Evolutionary conservation across 768 basidiomycete genomes (phyloP).

Genomic region (Agaricus sinodeliciosus): DNA sequence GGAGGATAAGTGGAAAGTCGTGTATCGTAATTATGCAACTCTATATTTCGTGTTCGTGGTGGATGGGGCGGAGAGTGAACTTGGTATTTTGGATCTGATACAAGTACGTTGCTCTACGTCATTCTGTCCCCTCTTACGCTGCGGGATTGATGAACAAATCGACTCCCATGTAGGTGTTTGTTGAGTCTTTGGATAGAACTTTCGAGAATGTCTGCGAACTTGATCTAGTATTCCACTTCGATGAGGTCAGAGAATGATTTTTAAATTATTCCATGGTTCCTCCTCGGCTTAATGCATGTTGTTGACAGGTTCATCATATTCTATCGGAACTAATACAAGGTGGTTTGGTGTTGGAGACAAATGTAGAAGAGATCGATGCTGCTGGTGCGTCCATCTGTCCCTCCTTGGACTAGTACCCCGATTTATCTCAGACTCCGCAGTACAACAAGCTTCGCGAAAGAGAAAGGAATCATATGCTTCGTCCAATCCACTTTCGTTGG

Average conservation of each 20-base stretch:
- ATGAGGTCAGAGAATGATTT: constrained; percentile 54
- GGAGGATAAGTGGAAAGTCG: constrained; percentile 73
- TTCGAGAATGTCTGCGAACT: constrained; percentile 99
- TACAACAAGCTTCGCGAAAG: constrained; percentile 61
- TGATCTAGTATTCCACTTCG: constrained; percentile 97
- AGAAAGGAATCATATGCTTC: constrained; percentile 74
- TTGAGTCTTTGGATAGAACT: constrained; percentile 90
- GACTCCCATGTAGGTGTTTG: constrained; percentile 66
- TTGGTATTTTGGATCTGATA: constrained; percentile 93
- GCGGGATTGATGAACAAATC: background rate
- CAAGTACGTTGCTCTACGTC: constrained; percentile 55
- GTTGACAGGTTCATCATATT: constrained; percentile 82
- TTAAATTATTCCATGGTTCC: background rate
- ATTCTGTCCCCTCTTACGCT: background rate
- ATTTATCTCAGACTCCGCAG: constrained; percentile 28
- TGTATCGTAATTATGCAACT: constrained; percentile 94
- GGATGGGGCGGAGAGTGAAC: constrained; percentile 92
- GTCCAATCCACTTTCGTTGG: constrained; percentile 78
- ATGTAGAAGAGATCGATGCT: constrained; percentile 75
- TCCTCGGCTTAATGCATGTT: background rate
- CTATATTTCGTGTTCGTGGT: constrained; percentile 97
- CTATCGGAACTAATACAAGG: constrained; percentile 96
- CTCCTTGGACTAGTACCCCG: constrained; percentile 5
- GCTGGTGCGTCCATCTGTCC: constrained; percentile 42
- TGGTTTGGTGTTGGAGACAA: constrained; percentile 93